These are phyloP conservation scores for Chaetomium sp. DNA, from an alignment of 2,329 filamentous ascomycete species.

Conservation along the genomic window DNA sequence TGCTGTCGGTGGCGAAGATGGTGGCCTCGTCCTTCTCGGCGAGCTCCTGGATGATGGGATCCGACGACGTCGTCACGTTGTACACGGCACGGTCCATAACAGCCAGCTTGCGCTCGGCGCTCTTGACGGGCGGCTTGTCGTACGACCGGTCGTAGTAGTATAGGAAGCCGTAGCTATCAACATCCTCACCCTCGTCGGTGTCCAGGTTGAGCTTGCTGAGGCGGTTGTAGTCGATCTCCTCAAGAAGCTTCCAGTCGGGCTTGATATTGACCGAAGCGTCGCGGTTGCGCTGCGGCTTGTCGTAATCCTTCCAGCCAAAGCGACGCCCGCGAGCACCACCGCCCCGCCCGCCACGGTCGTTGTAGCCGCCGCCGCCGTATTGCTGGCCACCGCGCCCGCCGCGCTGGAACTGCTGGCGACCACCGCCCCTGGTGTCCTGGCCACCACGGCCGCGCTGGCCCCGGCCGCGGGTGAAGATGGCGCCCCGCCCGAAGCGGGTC, in stretches of 20 bases:
- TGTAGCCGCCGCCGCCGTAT: slow-evolving; percentile 57
- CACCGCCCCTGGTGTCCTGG: slow-evolving; percentile 56
- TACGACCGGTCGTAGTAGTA: slow-evolving; percentile 97
- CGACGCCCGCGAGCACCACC: slow-evolving; percentile 74
- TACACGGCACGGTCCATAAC: slow-evolving; percentile 93
- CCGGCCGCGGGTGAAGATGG: slow-evolving; percentile 84
- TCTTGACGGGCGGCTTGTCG: slow-evolving; percentile 92
- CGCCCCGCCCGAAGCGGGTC: slow-evolving; percentile 84
- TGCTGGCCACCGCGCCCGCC: slow-evolving; percentile 66
- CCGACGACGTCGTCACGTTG: slow-evolving; percentile 95
- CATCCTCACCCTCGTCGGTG: slow-evolving; percentile 89
- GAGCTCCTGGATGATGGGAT: slow-evolving; percentile 95
- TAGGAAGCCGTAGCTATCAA: slow-evolving; percentile 94
- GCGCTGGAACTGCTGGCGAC: slow-evolving; percentile 67
- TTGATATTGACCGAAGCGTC: slow-evolving; percentile 97
- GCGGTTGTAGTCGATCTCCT: slow-evolving; percentile 98
- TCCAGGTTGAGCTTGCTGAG: slow-evolving; percentile 95
- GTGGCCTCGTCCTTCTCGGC: slow-evolving; percentile 94
- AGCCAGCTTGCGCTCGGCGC: slow-evolving; percentile 81
- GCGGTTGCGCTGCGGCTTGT: slow-evolving; percentile 95
- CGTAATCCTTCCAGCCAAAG: slow-evolving; percentile 98
- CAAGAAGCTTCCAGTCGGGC: slow-evolving; percentile 90
- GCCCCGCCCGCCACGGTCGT: slow-evolving; percentile 64
- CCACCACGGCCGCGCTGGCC: slow-evolving; percentile 74
- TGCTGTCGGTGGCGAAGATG: slow-evolving; percentile 95